A percentile compares a stretch with the other conserved stretches of the same genome.
Conservation (phyloP, 2,329 filamentous ascomycete species). For the Moelleriella libera region DNA sequence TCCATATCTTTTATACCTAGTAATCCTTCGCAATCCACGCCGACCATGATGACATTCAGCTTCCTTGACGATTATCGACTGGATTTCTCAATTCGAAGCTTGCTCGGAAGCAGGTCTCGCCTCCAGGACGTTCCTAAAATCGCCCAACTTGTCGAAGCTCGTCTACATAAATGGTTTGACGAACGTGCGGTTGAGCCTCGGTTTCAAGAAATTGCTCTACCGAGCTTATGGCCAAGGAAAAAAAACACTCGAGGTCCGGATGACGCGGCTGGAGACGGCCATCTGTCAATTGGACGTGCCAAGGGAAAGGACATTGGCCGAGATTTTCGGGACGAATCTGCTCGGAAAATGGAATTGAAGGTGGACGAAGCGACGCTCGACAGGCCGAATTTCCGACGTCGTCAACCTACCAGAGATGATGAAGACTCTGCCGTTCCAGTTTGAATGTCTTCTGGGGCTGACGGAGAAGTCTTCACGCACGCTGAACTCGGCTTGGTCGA, state of each 20-base stretch:
- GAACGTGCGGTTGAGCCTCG: constrained; percentile 74
- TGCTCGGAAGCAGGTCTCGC: constrained; percentile 65
- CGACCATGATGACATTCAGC: constrained; percentile 86
- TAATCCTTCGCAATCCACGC: constrained; percentile 51
- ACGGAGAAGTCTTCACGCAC: no score
- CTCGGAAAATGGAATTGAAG: constrained; percentile 24
- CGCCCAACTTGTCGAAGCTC: constrained; percentile 66
- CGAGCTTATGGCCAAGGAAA: constrained; percentile 72
- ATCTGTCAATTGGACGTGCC: constrained; percentile 32
- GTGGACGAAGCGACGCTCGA: constrained; percentile 27
- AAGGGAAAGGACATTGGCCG: constrained; percentile 39
- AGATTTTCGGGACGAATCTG: constrained; percentile 35
- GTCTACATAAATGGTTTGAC: constrained; percentile 77
- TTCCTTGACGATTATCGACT: constrained; percentile 82
- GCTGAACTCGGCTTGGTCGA: no score
- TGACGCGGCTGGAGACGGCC: constrained; percentile 33
- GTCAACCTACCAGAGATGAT: constrained; percentile 21
- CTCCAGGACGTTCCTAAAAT: constrained; percentile 83
- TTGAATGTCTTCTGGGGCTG: constrained; percentile 8
- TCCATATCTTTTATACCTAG: constrained; percentile 85
- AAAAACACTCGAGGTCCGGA: constrained; percentile 67
- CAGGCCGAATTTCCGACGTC: constrained; percentile 22
- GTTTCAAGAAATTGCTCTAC: constrained; percentile 76
- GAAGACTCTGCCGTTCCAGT: constrained; percentile 31
- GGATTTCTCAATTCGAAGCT: constrained; percentile 66